Evolutionary conservation across 1,139 yeast species (phyloP).

Genomic region (Kodamaea anthophila): DNA sequence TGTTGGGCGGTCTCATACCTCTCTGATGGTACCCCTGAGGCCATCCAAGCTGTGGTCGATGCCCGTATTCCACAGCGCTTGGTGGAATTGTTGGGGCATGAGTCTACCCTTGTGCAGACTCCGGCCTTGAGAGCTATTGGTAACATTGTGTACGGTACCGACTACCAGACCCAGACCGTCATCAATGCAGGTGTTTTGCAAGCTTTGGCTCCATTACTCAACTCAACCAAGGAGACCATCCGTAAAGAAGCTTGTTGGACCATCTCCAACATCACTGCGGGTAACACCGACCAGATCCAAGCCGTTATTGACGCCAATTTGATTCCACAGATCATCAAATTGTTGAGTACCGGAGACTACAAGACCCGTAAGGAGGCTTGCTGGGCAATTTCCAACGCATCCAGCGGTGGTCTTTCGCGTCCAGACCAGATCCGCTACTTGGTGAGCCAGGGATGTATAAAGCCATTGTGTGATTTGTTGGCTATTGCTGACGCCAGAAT

Average conservation of each 20-base stretch:
- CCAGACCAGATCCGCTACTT: slow-evolving; percentile 93
- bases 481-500: slow-evolving; percentile 85
- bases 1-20: slow-evolving; percentile 98
- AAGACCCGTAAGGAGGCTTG: slow-evolving; percentile 98
- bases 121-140: slow-evolving; percentile 98
- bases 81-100: slow-evolving; percentile 82
- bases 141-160: slow-evolving; percentile 96
- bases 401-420: slow-evolving; percentile 81
- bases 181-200: slow-evolving; percentile 89
- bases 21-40: slow-evolving; percentile 87
- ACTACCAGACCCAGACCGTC: slow-evolving; percentile 89
- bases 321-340: slow-evolving; percentile 85
- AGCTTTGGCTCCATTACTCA: slow-evolving; percentile 73
- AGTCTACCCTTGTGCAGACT: slow-evolving; percentile 83
- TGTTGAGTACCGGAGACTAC: slow-evolving; percentile 80
- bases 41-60: slow-evolving; percentile 95
- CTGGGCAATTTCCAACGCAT: slow-evolving; percentile 98
- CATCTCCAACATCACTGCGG: slow-evolving; percentile 94
- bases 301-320: slow-evolving; percentile 93
- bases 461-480: slow-evolving; percentile 90
- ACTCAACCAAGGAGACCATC: slow-evolving; percentile 84
- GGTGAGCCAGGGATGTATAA: slow-evolving; percentile 93
- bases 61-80: slow-evolving; percentile 92
- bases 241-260: slow-evolving; percentile 99
- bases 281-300: slow-evolving; percentile 91